These are phyloP conservation scores for Benincasa hispida DNA, from an alignment of 306 rosid species.

Conservation along the genomic window DNA sequence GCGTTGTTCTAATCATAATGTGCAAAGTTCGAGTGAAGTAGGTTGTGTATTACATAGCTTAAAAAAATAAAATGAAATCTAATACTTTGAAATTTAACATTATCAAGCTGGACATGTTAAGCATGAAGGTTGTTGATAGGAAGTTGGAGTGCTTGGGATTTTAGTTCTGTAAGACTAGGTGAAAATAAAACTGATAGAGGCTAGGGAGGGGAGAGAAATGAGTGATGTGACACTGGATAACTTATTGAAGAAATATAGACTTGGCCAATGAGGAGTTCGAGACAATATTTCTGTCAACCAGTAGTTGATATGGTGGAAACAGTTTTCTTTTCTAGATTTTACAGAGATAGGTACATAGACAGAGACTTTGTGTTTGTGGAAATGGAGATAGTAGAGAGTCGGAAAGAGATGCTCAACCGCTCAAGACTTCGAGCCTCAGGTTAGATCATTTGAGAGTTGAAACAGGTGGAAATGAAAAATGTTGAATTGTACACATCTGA, in stretches of 20 bases:
- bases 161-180: background rate
- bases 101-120: background rate
- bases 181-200: background rate
- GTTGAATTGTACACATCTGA: background rate
- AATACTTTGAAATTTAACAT: background rate
- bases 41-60: background rate
- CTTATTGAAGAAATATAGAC: background rate
- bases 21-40: background rate
- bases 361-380: background rate
- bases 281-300: background rate
- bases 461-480: background rate
- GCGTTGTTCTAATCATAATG: background rate
- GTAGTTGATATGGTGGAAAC: background rate
- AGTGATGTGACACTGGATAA: background rate
- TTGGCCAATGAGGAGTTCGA: background rate
- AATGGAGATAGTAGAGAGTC: background rate
- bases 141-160: background rate
- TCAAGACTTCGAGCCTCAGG: background rate
- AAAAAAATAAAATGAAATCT: background rate
- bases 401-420: background rate
- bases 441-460: background rate
- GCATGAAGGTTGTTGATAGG: background rate
- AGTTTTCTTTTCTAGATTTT: background rate
- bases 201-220: conserved; percentile 2
- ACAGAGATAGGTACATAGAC: background rate